Evolutionary conservation across 2,329 filamentous ascomycete genomes (phyloP).

Genomic region (Ophiocordyceps unilateralis): DNA sequence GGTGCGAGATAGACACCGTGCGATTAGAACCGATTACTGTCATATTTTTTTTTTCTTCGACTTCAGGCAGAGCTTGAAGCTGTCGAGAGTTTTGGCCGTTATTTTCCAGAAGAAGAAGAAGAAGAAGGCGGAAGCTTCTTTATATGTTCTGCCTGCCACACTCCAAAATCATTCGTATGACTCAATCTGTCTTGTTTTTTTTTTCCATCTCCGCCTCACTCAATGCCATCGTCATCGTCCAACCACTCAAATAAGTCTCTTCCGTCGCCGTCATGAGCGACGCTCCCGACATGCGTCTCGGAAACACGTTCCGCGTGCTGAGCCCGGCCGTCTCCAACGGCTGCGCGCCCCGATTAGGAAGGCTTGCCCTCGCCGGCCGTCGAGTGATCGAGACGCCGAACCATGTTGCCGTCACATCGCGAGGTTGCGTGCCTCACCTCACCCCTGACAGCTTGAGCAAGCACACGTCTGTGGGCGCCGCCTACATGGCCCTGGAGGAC

Average conservation of each 20-base stretch:
- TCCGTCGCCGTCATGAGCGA: not conserved
- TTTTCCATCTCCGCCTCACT: no score
- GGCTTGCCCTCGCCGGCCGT: constrained; percentile 42
- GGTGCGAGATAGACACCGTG: not conserved
- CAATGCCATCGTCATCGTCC: not conserved
- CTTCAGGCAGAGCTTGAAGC: not conserved
- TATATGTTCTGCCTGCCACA: no score
- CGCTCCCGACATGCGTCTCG: constrained; percentile 7
- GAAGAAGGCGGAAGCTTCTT: no score
- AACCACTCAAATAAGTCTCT: not conserved
- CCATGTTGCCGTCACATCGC: constrained; percentile 63
- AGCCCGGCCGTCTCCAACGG: constrained; percentile 20
- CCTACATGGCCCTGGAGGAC: constrained; percentile 80
- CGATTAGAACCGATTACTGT: not conserved
- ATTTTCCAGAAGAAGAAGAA: no score
- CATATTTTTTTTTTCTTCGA: not conserved
- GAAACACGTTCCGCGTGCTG: constrained; percentile 27
- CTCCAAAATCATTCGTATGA: no score
- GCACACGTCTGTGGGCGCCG: constrained; percentile 45
- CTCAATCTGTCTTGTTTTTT: no score
- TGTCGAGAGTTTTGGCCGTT: not conserved
- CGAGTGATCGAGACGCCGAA: constrained; percentile 64
- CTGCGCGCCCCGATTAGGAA: constrained; percentile 46
- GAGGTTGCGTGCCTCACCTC: constrained; percentile 74
- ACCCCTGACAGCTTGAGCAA: constrained; percentile 65